Evolutionary conservation across 345 rosid genomes (phyloP), one percentile per base, ranked within the genome.

Genomic region (Populus alba): DNA sequence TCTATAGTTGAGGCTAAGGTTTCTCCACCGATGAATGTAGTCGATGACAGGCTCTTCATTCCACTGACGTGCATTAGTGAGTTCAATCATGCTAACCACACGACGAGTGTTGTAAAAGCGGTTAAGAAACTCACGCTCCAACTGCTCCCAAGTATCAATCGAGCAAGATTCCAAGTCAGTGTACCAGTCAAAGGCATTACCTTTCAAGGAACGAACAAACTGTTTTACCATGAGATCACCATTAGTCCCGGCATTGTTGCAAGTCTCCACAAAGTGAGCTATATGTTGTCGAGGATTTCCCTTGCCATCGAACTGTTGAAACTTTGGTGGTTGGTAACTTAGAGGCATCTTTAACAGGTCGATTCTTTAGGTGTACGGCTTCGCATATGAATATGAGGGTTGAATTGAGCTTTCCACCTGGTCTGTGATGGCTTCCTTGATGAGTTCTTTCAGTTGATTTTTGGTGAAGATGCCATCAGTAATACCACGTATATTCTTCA

Each of bases 321-420:
- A 70, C 57, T 70, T 70, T 39, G 73, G 73, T 23, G 37, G 53
- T 72, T 72, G 75, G 5, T 72, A 72, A 31, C 35, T 49, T 49
- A 35, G 13, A 17, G 17, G 39, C 75, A 72, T 72, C 63, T 31
- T 51, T 25, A 49, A 1, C 13, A 25, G 15, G 15, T 72, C 75
- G 31, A 72, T 72, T 41, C 31, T 29, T 17, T 8, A 22, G 18
- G 22, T 15, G 23, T 67, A 67, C 18, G 70, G 45, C 70, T 67
- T 67, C 9, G 13, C 38, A 35, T 67, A 9, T 23, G 41, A 25
- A 35, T 67, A 67, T n/a, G 29, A 47, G 53, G 53, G 65, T 23
- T 59, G 65, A 22, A 59, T 59, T n/a, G 65, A 20, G 65, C 9
- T 59, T 23, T 59, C 65, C 23, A 59, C 29, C 1, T 59, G 65